Evolutionary conservation across 2,329 filamentous ascomycete genomes (phyloP).

Genomic region (Aureobasidium sp.): DNA sequence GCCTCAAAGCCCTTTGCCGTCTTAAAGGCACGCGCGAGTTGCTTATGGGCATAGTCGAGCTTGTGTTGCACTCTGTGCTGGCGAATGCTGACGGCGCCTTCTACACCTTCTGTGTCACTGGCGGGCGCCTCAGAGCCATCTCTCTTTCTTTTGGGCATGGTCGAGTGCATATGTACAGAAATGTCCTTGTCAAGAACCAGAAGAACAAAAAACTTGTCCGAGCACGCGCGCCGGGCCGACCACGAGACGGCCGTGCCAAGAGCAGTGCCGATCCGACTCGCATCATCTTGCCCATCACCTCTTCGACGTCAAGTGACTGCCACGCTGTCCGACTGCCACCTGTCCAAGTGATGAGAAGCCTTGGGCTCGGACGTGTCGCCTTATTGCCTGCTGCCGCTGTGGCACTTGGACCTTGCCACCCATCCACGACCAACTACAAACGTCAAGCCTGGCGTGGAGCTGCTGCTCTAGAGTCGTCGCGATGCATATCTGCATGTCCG

Average conservation of each 20-base stretch:
- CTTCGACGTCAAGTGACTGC: slow-evolving; percentile 13
- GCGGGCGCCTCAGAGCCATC: slow-evolving; percentile 18
- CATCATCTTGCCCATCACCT: slow-evolving; percentile 1
- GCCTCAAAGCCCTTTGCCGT: slow-evolving; percentile 68
- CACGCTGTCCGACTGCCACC: background rate
- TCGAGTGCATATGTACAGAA: slow-evolving; percentile 7
- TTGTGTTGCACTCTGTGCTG: slow-evolving; percentile 46
- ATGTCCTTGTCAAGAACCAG: background rate
- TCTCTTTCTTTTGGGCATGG: slow-evolving; percentile 29
- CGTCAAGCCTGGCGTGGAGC: background rate
- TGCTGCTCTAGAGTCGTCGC: background rate
- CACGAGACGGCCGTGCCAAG: background rate
- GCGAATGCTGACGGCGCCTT: slow-evolving; percentile 19
- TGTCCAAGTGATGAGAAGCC: background rate
- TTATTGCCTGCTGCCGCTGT: slow-evolving; percentile 2
- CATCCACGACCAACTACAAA: background rate
- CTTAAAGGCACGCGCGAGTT: slow-evolving; percentile 62
- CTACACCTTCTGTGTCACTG: slow-evolving; percentile 20
- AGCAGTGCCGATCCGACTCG: background rate
- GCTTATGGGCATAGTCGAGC: slow-evolving; percentile 49
- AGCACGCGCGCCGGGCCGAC: slow-evolving; percentile 1
- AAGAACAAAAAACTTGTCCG: slow-evolving; percentile 8
- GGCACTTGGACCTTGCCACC: background rate
- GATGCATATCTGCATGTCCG: slow-evolving; percentile 2
- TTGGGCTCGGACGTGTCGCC: background rate